Conservation (phyloP, 2,329 filamentous ascomycete species). For the Rutstroemia sp. region DNA sequence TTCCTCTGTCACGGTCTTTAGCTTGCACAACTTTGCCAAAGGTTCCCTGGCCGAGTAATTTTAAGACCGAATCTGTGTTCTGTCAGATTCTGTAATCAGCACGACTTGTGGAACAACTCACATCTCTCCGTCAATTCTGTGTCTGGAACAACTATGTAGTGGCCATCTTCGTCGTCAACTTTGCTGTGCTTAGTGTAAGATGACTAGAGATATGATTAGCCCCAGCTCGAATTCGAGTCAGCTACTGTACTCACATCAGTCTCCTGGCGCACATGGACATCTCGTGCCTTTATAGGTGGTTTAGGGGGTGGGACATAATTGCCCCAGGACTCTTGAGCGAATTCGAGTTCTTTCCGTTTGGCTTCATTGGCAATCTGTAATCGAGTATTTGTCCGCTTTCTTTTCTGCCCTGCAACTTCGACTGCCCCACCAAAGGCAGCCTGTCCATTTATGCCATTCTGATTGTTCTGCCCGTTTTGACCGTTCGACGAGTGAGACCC, state of each 20-base stretch:
- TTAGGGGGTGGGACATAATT: conserved; percentile 82
- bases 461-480: conserved; percentile 39
- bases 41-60: conserved; percentile 89
- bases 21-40: conserved; percentile 98
- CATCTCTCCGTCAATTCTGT: conserved; percentile 83
- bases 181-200: conserved; percentile 54
- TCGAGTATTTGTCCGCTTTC: conserved; percentile 70
- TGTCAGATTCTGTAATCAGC: not conserved
- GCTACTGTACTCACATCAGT: conserved; percentile 47
- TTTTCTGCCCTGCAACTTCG: conserved; percentile 69
- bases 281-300: conserved; percentile 82
- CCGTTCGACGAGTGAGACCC: conserved; percentile 57
- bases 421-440: conserved; percentile 48
- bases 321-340: conserved; percentile 61
- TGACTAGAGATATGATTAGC: conserved; percentile 23
- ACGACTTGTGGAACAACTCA: conserved; percentile 40
- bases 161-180: conserved; percentile 92
- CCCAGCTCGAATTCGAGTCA: conserved; percentile 2
- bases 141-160: conserved; percentile 89
- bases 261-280: conserved; percentile 58
- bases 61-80: conserved; percentile 70
- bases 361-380: conserved; percentile 77
- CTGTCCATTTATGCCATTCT: too few relatives aligned
- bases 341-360: conserved; percentile 68
- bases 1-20: conserved; percentile 67